These are phyloP conservation scores for Trypanosoma mega DNA, from an alignment of 208 protist genomes.

Conservation along the genomic window DNA sequence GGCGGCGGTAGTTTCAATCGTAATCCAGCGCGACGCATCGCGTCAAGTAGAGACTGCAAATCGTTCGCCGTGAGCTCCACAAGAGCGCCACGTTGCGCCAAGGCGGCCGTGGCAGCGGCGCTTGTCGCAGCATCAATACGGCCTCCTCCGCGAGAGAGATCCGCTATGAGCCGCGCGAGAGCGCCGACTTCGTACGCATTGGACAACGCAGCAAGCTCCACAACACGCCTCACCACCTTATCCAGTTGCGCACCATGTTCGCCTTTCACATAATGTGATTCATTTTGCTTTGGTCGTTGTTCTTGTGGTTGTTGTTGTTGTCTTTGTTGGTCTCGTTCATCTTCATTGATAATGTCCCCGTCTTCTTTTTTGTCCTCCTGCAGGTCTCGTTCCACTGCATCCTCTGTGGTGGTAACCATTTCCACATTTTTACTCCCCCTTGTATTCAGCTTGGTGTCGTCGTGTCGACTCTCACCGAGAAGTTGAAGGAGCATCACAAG, in stretches of 20 bases:
- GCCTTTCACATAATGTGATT: neutral
- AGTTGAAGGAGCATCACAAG: conserved; percentile 32
- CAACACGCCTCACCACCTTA: conserved; percentile 17
- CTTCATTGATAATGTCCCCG: neutral
- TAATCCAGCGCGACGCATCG: conserved; percentile 3
- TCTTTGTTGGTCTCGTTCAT: neutral
- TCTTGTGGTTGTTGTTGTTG: conserved; percentile 1
- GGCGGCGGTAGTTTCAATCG: conserved; percentile 1
- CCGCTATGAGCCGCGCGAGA: conserved; percentile 28
- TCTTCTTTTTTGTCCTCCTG: conserved; percentile 1
- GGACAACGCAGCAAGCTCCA: conserved; percentile 15
- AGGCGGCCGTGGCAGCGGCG: conserved; percentile 4
- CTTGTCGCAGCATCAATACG: conserved; percentile 10
- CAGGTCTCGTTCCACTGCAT: neutral
- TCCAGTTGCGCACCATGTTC: conserved; percentile 5
- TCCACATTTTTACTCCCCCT: too few relatives aligned
- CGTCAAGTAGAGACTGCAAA: conserved; percentile 21
- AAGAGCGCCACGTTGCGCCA: conserved; percentile 8
- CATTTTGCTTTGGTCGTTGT: neutral
- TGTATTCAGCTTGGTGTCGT: too few relatives aligned
- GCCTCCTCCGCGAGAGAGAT: conserved; percentile 12
- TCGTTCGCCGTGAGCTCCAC: conserved; percentile 25
- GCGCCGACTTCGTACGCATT: conserved; percentile 41
- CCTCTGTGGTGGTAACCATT: neutral
- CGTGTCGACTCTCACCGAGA: too few relatives aligned